Evolutionary conservation across 352 stramenopile genomes (phyloP), one percentile per base, ranked within the genome.

Genomic region (Phytophthora lateralis): DNA sequence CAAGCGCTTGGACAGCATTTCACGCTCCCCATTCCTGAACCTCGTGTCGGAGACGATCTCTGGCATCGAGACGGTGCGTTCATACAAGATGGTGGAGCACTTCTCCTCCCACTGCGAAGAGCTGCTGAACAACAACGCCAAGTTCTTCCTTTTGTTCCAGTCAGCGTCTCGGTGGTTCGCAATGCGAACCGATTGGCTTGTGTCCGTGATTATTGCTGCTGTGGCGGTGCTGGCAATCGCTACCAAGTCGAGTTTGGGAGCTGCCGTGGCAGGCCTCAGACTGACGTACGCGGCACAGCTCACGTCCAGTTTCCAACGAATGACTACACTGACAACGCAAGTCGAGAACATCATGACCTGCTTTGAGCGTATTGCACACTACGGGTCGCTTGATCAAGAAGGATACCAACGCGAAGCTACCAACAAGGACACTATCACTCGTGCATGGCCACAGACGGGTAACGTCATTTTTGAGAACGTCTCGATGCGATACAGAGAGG

Each of bases 1-100:
- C 4, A 98, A 98, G 71, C 87, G 97, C 15, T 76, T 99, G 18
- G 97, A 99, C 59, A 90, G 89, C 15, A 75, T 98, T n/a, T 74
- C 74, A 1, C 74, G 76, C 3, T 82, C 88, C 21, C 97, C 97
- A 4, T 90, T 99, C 32, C 98, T 98, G 70, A 88, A 88, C 7
- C 71, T 98, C 39, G 85, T 98, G 35, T 82, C 80, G 6, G 95
- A 99, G 75, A 98, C 85, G 5, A 71, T 99, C 10, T 88, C 85
- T 44, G 97, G 97, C 8, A 83, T 99, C 11, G 62, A 88, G 4
- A 98, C 46, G 96, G 97, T 99, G 14, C 88, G 96, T 37, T 76
- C 85, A 6, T 95, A 80, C 65, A 68, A 72, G 17, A 82, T 84
- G 74, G 64, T 72, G 5, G 41, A 70, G 0, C 7, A 51, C 9